phyloP scores from a whole-genome alignment of 805 yeast genomes.

The Maudiozyma bulderi region DNA sequence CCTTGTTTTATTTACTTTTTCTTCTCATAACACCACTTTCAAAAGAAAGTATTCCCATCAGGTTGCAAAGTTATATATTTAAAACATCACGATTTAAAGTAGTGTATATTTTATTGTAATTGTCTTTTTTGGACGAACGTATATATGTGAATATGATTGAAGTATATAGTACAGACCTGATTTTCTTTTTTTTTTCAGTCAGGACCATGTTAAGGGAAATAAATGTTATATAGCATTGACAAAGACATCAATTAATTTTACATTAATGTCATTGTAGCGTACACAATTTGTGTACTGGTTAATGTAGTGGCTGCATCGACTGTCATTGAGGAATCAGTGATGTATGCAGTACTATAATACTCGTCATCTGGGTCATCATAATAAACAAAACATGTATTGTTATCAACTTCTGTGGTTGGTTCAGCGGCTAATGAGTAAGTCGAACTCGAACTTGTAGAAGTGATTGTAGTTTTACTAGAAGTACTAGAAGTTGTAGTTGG shows the following conservation, averaged over 20 bases:
- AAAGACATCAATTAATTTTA: not conserved
- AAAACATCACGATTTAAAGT: not conserved
- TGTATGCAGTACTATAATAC: constrained; percentile 25
- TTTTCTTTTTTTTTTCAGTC: too few species aligned
- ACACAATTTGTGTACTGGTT: constrained; percentile 23
- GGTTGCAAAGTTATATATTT: too few species aligned
- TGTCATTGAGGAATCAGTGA: constrained; percentile 22
- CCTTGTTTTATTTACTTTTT: too few species aligned
- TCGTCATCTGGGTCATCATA: constrained; percentile 17
- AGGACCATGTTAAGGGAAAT: too few species aligned
- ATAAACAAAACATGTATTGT: constrained; percentile 20
- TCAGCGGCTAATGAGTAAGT: constrained; percentile 4
- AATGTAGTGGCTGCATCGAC: constrained; percentile 29
- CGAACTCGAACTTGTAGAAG: constrained; percentile 2
- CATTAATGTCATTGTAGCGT: constrained; percentile 14
- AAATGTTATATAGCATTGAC: not conserved
- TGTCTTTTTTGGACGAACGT: not conserved
- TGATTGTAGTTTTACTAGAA: constrained; percentile 3
- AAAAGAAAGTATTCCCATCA: too few species aligned
- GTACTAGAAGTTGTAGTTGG: constrained; percentile 4
- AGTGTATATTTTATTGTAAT: not conserved
- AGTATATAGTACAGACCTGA: not conserved
- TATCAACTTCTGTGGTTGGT: constrained; percentile 5
- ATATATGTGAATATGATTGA: not conserved
- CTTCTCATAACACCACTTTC: too few species aligned